A percentile compares a stretch with the other conserved stretches of the same genome.
Evolutionary conservation across 345 rosid species (phyloP).

Genomic region (Rhizophora mangle): DNA sequence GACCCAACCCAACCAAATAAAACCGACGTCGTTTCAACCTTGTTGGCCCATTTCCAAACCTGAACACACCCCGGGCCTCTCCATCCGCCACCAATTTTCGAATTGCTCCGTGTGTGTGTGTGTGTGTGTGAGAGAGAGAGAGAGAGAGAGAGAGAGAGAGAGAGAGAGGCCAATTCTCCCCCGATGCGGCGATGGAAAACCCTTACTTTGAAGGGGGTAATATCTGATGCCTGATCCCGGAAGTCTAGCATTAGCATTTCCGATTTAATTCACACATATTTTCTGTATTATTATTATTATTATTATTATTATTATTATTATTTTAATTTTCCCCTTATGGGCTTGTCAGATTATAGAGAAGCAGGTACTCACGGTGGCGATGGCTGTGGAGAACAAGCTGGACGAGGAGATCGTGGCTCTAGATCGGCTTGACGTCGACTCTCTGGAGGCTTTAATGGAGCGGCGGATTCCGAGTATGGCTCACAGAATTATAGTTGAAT

Average conservation of each 20-base stretch:
- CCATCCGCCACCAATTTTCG: no score
- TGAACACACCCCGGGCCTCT: no score
- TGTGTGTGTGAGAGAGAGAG: no score
- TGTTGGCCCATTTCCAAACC: no score
- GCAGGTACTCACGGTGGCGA: conserved; percentile 79
- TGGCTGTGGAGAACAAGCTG: conserved; percentile 83
- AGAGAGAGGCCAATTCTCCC: no score
- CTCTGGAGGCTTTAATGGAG: conserved; percentile 77
- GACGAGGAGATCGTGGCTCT: conserved; percentile 87
- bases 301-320: no score
- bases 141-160: no score
- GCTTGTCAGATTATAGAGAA: conserved; percentile 68
- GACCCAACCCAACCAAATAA: no score
- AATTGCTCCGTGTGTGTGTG: no score
- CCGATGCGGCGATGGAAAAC: conserved; percentile 4
- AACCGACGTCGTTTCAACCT: neutral
- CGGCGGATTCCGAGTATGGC: conserved; percentile 43
- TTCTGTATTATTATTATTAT: no score
- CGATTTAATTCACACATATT: neutral
- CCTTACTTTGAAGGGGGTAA: conserved; percentile 8
- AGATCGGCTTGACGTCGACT: conserved; percentile 81
- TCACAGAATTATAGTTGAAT: no score
- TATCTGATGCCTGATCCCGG: neutral
- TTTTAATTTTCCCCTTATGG: neutral
- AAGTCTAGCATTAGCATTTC: no score